Conservation (phyloP, 495 filamentous ascomycete genomes). For the Penicillium bialowiezense region DNA sequence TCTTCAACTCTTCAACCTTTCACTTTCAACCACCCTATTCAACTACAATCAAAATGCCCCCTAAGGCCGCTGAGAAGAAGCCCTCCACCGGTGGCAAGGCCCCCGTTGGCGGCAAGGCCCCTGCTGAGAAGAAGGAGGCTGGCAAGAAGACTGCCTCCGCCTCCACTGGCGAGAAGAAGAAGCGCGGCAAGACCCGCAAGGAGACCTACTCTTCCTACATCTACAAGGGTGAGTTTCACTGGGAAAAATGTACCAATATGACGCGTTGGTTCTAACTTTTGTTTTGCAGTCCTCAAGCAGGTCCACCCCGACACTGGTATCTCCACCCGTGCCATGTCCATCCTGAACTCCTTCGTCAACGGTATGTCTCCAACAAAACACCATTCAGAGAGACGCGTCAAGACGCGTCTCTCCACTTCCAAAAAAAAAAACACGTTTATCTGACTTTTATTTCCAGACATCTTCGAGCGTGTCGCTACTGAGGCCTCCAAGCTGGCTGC, state of each 20-base stretch:
- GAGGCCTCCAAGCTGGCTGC: conserved; percentile 98
- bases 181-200: conserved; percentile 99
- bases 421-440: neutral
- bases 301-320: conserved; percentile 99
- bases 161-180: conserved; percentile 97
- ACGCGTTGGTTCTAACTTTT: conserved; percentile 30
- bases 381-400: too few relatives aligned
- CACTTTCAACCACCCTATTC: conserved; percentile 20
- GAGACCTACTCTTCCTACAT: conserved; percentile 99
- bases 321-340: conserved; percentile 99
- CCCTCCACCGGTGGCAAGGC: conserved; percentile 96
- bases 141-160: conserved; percentile 95
- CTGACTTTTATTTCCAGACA: conserved; percentile 59
- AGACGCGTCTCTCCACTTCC: neutral
- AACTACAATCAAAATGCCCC: conserved; percentile 73
- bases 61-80: conserved; percentile 95
- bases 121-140: conserved; percentile 98
- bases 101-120: conserved; percentile 78
- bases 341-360: conserved; percentile 99
- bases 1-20: conserved; percentile 28
- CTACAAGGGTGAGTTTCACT: conserved; percentile 83
- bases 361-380: conserved; percentile 57
- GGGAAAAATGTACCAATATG: conserved; percentile 1
- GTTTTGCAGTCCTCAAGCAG: conserved; percentile 87
- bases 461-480: conserved; percentile 98